Percentiles rank a stretch among this genome's conserved stretches.
Evolutionary conservation across 805 yeast species (phyloP).

Genomic region (Zygosaccharomyces gambellarensis): DNA sequence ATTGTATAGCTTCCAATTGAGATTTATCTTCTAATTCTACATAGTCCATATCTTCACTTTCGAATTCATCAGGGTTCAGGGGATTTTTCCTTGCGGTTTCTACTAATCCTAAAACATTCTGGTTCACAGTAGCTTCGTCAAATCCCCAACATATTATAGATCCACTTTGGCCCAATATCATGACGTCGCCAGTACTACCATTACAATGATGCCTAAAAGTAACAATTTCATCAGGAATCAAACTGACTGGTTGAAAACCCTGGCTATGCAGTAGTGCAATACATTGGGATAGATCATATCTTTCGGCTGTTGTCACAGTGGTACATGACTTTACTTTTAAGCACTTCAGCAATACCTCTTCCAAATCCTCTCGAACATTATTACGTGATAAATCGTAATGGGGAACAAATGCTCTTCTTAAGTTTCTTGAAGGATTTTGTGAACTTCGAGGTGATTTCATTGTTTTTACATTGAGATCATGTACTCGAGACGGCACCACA

Average conservation of each 20-base stretch:
- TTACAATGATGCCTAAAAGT: conserved; percentile 42
- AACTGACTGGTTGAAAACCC: conserved; percentile 37
- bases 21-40: conserved; percentile 39
- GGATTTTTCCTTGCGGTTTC: conserved; percentile 44
- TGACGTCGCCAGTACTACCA: conserved; percentile 46
- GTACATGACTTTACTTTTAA: conserved; percentile 46
- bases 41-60: conserved; percentile 85
- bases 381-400: conserved; percentile 7
- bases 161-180: conserved; percentile 65
- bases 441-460: conserved; percentile 17
- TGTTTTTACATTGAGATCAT: conserved; percentile 11
- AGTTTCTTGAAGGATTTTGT: conserved; percentile 14
- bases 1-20: conserved; percentile 12
- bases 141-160: conserved; percentile 83
- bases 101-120: conserved; percentile 50
- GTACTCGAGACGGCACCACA: neutral
- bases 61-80: conserved; percentile 41
- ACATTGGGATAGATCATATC: conserved; percentile 53
- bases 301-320: conserved; percentile 68
- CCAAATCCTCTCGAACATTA: conserved; percentile 7
- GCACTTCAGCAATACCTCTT: conserved; percentile 4
- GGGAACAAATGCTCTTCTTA: conserved; percentile 21
- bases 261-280: conserved; percentile 28
- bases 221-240: conserved; percentile 68
- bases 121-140: conserved; percentile 47